A percentile compares a stretch with the other conserved stretches of the same genome.
phyloP scores from a whole-genome alignment of 129 eudicot genomes.

The Flaveria bidentis region DNA sequence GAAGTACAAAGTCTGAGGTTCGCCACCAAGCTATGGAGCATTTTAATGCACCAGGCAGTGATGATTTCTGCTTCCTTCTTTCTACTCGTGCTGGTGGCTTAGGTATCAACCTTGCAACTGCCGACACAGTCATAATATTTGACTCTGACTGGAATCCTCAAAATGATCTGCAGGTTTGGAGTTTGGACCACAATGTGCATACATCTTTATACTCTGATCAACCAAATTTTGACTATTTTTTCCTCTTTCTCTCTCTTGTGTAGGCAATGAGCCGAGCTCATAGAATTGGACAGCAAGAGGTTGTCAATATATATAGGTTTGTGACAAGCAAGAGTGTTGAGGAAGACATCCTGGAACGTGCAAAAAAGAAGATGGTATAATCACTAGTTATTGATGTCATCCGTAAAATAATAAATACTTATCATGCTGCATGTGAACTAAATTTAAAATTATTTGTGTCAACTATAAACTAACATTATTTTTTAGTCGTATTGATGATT shows the following conservation, averaged over 20 bases:
- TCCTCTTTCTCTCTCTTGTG: constrained; percentile 2
- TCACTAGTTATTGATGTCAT: neutral
- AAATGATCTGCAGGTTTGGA: constrained; percentile 87
- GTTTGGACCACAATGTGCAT: constrained; percentile 34
- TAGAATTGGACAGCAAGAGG: constrained; percentile 98
- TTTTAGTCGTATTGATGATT: neutral
- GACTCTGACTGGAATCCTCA: constrained; percentile 99
- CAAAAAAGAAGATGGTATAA: constrained; percentile 96
- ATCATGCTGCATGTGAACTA: constrained; percentile 9
- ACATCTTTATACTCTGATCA: neutral
- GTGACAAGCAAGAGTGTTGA: constrained; percentile 99
- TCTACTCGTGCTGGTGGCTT: constrained; percentile 99
- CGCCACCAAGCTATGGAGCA: constrained; percentile 99
- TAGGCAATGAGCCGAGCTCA: constrained; percentile 99
- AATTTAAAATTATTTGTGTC: neutral
- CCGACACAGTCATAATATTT: constrained; percentile 97
- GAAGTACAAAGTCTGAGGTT: constrained; percentile 93
- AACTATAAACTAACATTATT: neutral
- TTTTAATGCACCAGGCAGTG: constrained; percentile 98
- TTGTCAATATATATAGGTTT: constrained; percentile 93
- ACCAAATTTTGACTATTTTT: neutral
- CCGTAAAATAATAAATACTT: neutral
- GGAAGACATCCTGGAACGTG: constrained; percentile 99
- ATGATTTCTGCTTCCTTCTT: constrained; percentile 98
- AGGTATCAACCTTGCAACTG: constrained; percentile 98